Base-by-base conservation (phyloP, 495 filamentous ascomycete genomes). In the Tuber indicum region DNA sequence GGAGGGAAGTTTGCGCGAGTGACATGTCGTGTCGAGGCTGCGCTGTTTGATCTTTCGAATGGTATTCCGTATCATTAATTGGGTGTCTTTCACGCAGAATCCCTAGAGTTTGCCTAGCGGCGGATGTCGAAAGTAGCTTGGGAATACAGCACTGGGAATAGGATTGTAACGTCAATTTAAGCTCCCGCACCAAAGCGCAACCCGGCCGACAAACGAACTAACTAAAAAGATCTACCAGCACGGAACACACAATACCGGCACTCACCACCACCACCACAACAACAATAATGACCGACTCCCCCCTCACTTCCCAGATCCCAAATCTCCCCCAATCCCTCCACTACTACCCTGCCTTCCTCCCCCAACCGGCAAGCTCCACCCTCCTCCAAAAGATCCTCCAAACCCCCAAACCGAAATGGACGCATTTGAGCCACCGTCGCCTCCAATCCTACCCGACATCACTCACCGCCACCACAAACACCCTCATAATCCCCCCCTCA, bases 381-480 rank as follows among this genome's bases (percentile, higher is more conserved):
- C 49, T 52, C 49, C 49, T 52, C 0, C 6, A 52, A 12, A 52
- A 52, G 5, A 23, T 52, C 8, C 49, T 52, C 21, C 21, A 23
- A 8, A 73, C 32, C 6, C 92, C 93, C 46, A 90, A 90, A 47
- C 92, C 93, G 58, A 89, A 90, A 83, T 99, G 96, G 96, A 93
- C 92, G 44, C 87, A 91, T 32, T 90, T 99, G 71, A 89, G 91
- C 10, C 93, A 92, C 82, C 93, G 96, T 71, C 90, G 96, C 66
- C 90, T 99, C 1, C 96, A 98, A 87, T 92, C 93, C 0, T 93
- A 93, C 88, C 96, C 96, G 0, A 94, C 92, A 1, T 88, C 92
- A 45, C 89, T 98, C 0, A 90, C 89, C 21, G 85, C 86, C 72
- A 85, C 87, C 23, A 52, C 49, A 12, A 89, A 87, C 71, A 90